Percentiles rank a stretch among this genome's conserved stretches.
Conservation (phyloP, 1,139 yeast genomes). For the Hansenula anomala region DNA sequence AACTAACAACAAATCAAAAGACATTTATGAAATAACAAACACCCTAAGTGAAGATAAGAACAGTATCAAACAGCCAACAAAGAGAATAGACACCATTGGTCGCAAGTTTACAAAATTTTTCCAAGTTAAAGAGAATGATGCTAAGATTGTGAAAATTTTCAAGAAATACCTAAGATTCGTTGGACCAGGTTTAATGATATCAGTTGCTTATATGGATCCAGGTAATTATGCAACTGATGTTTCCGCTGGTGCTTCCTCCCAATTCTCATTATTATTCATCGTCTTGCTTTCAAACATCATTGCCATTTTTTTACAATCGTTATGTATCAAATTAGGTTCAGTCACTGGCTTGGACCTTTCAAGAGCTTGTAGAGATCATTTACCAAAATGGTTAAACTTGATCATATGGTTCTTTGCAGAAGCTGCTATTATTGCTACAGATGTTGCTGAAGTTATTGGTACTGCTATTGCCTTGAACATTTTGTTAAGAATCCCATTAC, state of each 20-base stretch:
- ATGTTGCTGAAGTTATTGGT: constrained; percentile 84
- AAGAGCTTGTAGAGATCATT: constrained; percentile 55
- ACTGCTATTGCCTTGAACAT: constrained; percentile 81
- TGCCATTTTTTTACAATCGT: constrained; percentile 68
- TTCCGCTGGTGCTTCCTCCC: constrained; percentile 69
- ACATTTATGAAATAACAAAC: background rate
- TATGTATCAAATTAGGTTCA: constrained; percentile 72
- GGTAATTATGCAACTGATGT: constrained; percentile 83
- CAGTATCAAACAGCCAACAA: background rate
- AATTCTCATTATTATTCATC: constrained; percentile 60
- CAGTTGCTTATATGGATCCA: constrained; percentile 82
- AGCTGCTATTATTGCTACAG: constrained; percentile 78
- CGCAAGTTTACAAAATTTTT: constrained; percentile 2
- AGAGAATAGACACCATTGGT: background rate
- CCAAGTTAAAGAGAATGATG: constrained; percentile 12
- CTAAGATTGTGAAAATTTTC: constrained; percentile 19
- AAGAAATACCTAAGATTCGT: constrained; percentile 54
- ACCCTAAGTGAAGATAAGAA: no score
- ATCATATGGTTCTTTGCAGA: constrained; percentile 67
- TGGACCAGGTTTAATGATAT: constrained; percentile 77
- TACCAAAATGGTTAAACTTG: constrained; percentile 58
- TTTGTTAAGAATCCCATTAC: constrained; percentile 60
- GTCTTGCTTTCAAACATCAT: constrained; percentile 63
- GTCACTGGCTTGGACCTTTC: constrained; percentile 80
- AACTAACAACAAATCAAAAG: background rate